A percentile compares a stretch with the other conserved stretches of the same genome.
These are phyloP conservation scores for Prunus dulcis DNA, from an alignment of 306 rosid species.

Conservation along the genomic window DNA sequence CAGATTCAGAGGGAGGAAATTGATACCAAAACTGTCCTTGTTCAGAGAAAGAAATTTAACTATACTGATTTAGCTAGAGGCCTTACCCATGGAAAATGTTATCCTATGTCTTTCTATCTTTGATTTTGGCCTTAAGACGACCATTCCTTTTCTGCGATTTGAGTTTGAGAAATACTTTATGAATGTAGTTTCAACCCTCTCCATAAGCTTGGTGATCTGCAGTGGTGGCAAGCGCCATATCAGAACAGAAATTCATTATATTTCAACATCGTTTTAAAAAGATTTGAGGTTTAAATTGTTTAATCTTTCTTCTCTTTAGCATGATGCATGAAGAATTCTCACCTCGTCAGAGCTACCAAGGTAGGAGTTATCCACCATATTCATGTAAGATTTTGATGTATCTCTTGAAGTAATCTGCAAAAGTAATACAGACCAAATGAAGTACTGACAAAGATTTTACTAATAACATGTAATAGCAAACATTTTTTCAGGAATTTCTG, in stretches of 20 bases:
- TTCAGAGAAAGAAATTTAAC: not conserved
- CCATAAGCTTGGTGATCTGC: slow-evolving; percentile 42
- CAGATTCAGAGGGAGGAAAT: slow-evolving; percentile 7
- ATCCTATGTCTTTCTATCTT: slow-evolving; percentile 54
- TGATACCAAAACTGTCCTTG: not conserved
- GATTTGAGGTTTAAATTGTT: too few species aligned
- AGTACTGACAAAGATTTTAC: too few species aligned
- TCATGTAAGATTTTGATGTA: slow-evolving; percentile 58
- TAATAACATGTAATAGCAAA: too few species aligned
- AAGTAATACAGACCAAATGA: not conserved
- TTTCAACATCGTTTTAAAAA: too few species aligned
- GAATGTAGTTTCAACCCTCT: slow-evolving; percentile 48
- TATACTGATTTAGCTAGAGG: not conserved
- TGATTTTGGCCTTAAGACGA: slow-evolving; percentile 51
- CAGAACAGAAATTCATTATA: too few species aligned
- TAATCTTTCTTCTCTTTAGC: not conserved
- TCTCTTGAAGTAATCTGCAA: slow-evolving; percentile 61
- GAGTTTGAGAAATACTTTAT: slow-evolving; percentile 64
- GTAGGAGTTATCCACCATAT: slow-evolving; percentile 61
- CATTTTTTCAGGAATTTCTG: too few species aligned
- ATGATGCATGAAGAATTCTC: slow-evolving; percentile 4
- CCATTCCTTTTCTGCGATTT: slow-evolving; percentile 60
- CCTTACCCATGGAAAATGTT: slow-evolving; percentile 60
- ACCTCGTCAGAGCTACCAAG: slow-evolving; percentile 78
- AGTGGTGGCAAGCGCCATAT: not conserved